Percentiles rank a stretch among this genome's conserved stretches.
These are phyloP conservation scores for Bathelium albidoporum DNA, from an alignment of 495 filamentous ascomycete genomes.

Conservation along the genomic window DNA sequence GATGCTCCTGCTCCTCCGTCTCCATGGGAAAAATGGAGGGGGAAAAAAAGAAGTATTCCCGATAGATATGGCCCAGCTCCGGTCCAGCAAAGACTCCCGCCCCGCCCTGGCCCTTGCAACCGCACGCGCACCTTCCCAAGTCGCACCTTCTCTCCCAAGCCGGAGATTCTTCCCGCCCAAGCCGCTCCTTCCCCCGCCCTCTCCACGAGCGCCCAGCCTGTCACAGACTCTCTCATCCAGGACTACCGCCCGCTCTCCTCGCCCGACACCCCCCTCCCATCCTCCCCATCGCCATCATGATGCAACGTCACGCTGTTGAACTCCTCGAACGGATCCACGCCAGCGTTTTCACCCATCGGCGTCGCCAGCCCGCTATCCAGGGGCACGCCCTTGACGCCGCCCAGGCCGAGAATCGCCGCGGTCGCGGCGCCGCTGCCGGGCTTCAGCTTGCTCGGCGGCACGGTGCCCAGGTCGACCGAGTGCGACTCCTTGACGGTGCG, in stretches of 20 bases:
- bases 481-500: conserved; percentile 94
- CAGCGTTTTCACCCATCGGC: conserved; percentile 58
- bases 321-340: conserved; percentile 90
- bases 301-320: conserved; percentile 98
- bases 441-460: conserved; percentile 1
- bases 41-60: not conserved
- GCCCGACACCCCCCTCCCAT: conserved; percentile 3
- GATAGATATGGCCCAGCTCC: too few species aligned
- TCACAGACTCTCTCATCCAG: not conserved
- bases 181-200: not conserved
- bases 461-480: conserved; percentile 52
- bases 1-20: not conserved
- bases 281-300: conserved; percentile 76
- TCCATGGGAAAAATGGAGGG: not conserved
- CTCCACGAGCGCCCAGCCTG: not conserved
- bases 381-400: conserved; percentile 58
- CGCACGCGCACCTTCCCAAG: too few species aligned
- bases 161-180: not conserved
- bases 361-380: conserved; percentile 77
- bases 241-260: not conserved
- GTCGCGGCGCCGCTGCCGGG: conserved; percentile 1
- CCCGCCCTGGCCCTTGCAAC: too few species aligned
- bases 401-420: not conserved
- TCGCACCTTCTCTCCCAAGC: too few species aligned
- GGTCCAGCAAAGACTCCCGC: too few species aligned